These are phyloP conservation scores for Aspergillus latus DNA, from an alignment of 2,329 filamentous ascomycete genomes.

Conservation along the genomic window DNA sequence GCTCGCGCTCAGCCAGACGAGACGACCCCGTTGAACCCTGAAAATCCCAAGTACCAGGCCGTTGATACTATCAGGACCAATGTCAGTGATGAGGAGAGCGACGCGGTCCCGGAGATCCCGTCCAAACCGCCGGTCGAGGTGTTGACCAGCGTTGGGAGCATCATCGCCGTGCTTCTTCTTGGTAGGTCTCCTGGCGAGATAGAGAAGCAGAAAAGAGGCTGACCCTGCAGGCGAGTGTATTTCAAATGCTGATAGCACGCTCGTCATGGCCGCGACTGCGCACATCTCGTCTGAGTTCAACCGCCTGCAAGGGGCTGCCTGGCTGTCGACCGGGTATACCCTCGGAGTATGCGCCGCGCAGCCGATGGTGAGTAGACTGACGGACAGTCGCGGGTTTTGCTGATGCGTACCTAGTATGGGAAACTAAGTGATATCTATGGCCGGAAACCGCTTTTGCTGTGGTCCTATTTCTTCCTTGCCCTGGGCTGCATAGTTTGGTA, in stretches of 20 bases:
- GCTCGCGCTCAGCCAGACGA: background rate
- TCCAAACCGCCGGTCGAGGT: background rate
- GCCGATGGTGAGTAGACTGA: slow-evolving; percentile 47
- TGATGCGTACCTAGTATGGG: slow-evolving; percentile 44
- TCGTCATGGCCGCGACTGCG: slow-evolving; percentile 67
- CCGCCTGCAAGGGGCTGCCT: slow-evolving; percentile 57
- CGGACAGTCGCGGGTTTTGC: background rate
- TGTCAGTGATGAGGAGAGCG: background rate
- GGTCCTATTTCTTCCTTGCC: slow-evolving; percentile 54
- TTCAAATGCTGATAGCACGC: slow-evolving; percentile 62
- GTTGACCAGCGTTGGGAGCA: slow-evolving; percentile 7
- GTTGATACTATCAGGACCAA: background rate
- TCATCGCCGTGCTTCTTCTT: slow-evolving; percentile 14
- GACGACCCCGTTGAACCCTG: slow-evolving; percentile 6
- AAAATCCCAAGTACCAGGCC: slow-evolving; percentile 2
- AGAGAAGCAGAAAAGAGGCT: background rate
- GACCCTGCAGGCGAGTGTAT: slow-evolving; percentile 60
- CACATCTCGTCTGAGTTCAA: slow-evolving; percentile 63
- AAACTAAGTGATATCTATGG: slow-evolving; percentile 61
- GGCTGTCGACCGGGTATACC: slow-evolving; percentile 56
- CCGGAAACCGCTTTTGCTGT: slow-evolving; percentile 52
- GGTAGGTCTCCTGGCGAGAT: background rate
- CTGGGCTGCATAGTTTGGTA: slow-evolving; percentile 45
- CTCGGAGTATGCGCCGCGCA: slow-evolving; percentile 55
- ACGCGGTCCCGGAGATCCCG: background rate